Base-by-base conservation (phyloP, 208 protist genomes). In the Blechomonas ayalai region DNA sequence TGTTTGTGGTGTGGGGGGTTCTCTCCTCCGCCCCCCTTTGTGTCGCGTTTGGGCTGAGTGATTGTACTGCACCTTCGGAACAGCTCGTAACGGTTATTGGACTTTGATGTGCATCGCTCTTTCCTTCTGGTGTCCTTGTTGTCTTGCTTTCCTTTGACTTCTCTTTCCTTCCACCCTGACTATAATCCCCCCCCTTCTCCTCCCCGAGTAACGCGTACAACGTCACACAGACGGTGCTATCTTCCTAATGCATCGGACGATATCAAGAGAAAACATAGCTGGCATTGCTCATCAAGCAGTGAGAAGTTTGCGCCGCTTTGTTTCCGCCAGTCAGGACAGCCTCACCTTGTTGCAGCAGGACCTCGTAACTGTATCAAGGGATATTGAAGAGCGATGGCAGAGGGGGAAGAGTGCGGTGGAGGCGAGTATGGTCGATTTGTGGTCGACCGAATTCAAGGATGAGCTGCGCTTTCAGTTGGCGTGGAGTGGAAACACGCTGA, bases 221-320 rank as follows among this genome's bases (percentile, higher is more conserved):
- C 38, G 8, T 39, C 35, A 22, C 35, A 49, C 10, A 28, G 35
- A 8, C 29, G 44, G 38, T 45, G 35, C 47, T 49, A 38, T 36
- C 24, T 56, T 54, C 35, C 9, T 25, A 22, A 76, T 72, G 66
- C 36, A 60, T 19, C 36, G 51, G 4, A 52, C 65, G 27, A 41
- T 81, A 7, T 72, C 59, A 9, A 83, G 65, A 39, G 67, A 78
- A 6, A 66, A 71, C 24, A 46, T 88, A 20, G 39, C 65, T 0
- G 67, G 70, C 41, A 57, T 88, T n/a, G 74, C 79, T 8, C 73
- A 82, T 22, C 69, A 79, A 39, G 74, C 74, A 2, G 74, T 82
- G 19, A 61, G 50, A 25, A 68, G 71, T 18, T 31, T 88, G 26
- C 70, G 79, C 15, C 70, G 74, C 28, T 40, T 80, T 28, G 67